Evolutionary conservation across 176 grass and related monocot genomes (phyloP).

Genomic region (Thalia dealbata): DNA sequence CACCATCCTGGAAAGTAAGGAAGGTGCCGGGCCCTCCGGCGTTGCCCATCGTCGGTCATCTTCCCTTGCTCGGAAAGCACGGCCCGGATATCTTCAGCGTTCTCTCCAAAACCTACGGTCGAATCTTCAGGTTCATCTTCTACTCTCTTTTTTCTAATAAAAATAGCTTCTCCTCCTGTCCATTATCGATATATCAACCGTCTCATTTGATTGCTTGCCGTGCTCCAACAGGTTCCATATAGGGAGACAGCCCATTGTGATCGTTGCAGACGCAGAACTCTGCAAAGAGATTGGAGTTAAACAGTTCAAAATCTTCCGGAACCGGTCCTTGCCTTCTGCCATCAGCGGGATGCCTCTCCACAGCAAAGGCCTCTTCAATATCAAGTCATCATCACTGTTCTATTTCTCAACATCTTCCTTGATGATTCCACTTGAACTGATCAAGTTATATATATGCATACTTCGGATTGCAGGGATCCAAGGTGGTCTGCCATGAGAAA

Average conservation of each 20-base stretch:
- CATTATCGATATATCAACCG: too few relatives aligned
- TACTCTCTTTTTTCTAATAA: too few relatives aligned
- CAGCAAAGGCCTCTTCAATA: slow-evolving; percentile 79
- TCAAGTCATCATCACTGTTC: slow-evolving; percentile 6
- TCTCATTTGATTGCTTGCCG: too few relatives aligned
- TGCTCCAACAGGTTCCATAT: slow-evolving; percentile 96
- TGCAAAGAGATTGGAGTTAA: slow-evolving; percentile 92
- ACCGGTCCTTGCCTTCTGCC: slow-evolving; percentile 64
- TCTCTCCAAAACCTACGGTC: slow-evolving; percentile 62
- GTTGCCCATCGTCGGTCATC: slow-evolving; percentile 47
- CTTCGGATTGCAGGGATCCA: slow-evolving; percentile 32
- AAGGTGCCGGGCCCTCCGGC: slow-evolving; percentile 58
- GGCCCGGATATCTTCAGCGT: slow-evolving; percentile 54
- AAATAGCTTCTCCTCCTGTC: too few relatives aligned
- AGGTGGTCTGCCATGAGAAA: slow-evolving; percentile 88
- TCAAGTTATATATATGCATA: not conserved
- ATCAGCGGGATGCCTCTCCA: slow-evolving; percentile 56
- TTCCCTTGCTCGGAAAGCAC: slow-evolving; percentile 56
- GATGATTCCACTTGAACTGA: not conserved
- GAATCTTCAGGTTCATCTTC: slow-evolving; percentile 90
- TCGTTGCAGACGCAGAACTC: slow-evolving; percentile 71
- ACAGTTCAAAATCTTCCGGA: slow-evolving; percentile 81
- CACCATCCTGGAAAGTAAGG: slow-evolving; percentile 60
- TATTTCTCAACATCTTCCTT: too few relatives aligned
- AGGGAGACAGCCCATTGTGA: slow-evolving; percentile 80